Conservation (phyloP, 208 protist species). For the Trypanosoma lewisi region DNA sequence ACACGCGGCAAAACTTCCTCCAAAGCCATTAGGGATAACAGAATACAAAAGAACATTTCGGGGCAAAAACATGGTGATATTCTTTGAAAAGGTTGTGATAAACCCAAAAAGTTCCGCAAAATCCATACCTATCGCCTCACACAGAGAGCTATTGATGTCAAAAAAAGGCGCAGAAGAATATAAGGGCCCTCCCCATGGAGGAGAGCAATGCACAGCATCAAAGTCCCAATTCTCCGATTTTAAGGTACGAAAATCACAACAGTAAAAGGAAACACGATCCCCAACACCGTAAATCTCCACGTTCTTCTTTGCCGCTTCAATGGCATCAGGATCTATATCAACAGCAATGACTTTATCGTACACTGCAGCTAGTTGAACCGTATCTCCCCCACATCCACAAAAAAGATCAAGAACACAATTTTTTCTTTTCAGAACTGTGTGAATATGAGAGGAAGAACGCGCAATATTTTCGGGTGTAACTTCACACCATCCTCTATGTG, state of each 20-base stretch:
- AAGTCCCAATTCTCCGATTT: constrained; percentile 8
- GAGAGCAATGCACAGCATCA: constrained; percentile 28
- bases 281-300: constrained; percentile 22
- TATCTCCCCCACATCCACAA: constrained; percentile 34
- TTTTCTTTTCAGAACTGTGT: constrained; percentile 10
- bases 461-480: constrained; percentile 27
- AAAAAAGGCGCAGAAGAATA: constrained; percentile 21
- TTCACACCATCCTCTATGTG: constrained; percentile 27
- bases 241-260: constrained; percentile 17
- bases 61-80: constrained; percentile 32
- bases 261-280: constrained; percentile 20
- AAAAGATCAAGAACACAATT: constrained; percentile 27
- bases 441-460: constrained; percentile 2
- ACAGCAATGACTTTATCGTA: constrained; percentile 31
- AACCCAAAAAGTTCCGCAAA: constrained; percentile 24
- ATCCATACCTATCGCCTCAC: constrained; percentile 5
- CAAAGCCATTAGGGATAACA: constrained; percentile 15
- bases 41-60: constrained; percentile 28
- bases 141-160: constrained; percentile 15
- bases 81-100: constrained; percentile 19
- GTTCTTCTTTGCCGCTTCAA: constrained; percentile 28
- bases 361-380: constrained; percentile 25
- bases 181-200: constrained; percentile 19
- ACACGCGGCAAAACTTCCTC: constrained; percentile 17
- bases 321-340: constrained; percentile 23